Percentiles rank a stretch among this genome's conserved stretches.
Conservation (phyloP, 1,284 basidiomycete species). For the Malassezia pachydermatis region DNA sequence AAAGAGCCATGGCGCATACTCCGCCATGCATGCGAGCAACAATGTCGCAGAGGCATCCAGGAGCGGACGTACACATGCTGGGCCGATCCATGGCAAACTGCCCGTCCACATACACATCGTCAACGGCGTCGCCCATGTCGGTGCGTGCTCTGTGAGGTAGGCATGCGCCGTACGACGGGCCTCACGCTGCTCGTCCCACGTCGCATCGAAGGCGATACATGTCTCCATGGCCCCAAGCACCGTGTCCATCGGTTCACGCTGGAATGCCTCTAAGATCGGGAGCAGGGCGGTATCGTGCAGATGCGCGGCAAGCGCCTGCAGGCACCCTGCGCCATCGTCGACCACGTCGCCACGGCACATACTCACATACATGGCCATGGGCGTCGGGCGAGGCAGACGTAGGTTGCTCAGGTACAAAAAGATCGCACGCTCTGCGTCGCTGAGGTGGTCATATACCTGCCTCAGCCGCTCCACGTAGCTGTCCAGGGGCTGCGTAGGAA, state of each 20-base stretch:
- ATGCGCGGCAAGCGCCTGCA: conserved; percentile 25
- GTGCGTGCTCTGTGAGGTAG: conserved; percentile 55
- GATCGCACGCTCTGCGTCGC: conserved; percentile 52
- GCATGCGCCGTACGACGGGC: conserved; percentile 32
- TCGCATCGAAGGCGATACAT: conserved; percentile 70
- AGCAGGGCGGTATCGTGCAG: conserved; percentile 51
- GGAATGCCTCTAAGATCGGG: conserved; percentile 72
- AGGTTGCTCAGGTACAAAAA: conserved; percentile 57
- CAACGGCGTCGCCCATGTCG: not conserved
- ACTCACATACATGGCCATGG: conserved; percentile 26
- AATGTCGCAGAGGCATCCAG: conserved; percentile 25
- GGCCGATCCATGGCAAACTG: conserved; percentile 67
- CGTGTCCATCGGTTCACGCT: conserved; percentile 71
- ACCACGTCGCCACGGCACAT: conserved; percentile 62
- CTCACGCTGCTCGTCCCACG: conserved; percentile 71
- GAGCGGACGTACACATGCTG: conserved; percentile 71
- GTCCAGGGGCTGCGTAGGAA: conserved; percentile 62
- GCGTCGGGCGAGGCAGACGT: conserved; percentile 20
- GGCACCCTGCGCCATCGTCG: conserved; percentile 57
- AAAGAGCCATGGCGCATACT: conserved; percentile 12
- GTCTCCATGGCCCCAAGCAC: conserved; percentile 73
- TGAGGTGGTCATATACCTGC: conserved; percentile 62
- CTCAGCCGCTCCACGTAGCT: conserved; percentile 77
- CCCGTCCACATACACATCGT: conserved; percentile 56
- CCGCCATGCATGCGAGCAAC: conserved; percentile 4